Conservation (phyloP, 148 eudicot species). For the Selenicereus undatus region DNA sequence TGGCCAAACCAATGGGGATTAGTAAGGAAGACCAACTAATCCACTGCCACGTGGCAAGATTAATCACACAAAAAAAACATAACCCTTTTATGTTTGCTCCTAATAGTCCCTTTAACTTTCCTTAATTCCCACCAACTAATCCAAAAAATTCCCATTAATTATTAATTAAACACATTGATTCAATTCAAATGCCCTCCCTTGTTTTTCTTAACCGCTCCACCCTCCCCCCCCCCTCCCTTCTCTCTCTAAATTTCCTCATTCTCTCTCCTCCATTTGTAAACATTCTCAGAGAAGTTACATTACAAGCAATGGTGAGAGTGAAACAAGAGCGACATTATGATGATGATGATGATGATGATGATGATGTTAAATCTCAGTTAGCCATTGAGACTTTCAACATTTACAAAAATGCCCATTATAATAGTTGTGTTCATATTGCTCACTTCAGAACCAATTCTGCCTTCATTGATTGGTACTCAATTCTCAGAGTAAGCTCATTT, state of each 20-base stretch:
- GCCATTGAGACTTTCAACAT: slow-evolving; percentile 45
- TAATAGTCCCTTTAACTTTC: not conserved
- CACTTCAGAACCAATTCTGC: slow-evolving; percentile 21
- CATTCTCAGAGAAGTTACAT: not conserved
- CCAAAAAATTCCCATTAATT: slow-evolving; percentile 16
- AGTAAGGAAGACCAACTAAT: not conserved
- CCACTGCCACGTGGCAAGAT: slow-evolving; percentile 7
- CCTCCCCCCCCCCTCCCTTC: slow-evolving; percentile 4
- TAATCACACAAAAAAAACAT: not conserved
- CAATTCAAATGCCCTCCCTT: slow-evolving; percentile 27
- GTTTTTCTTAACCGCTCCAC: slow-evolving; percentile 64
- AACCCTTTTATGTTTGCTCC: not conserved
- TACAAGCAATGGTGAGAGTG: slow-evolving; percentile 31
- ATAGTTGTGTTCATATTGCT: slow-evolving; percentile 19
- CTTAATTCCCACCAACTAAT: slow-evolving; percentile 23
- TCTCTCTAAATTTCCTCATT: not conserved
- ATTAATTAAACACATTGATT: not conserved
- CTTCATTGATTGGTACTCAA: slow-evolving; percentile 64
- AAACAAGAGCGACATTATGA: slow-evolving; percentile 10
- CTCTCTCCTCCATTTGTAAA: slow-evolving; percentile 3
- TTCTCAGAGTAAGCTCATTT: slow-evolving; percentile 45
- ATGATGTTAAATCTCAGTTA: slow-evolving; percentile 45
- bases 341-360: slow-evolving; percentile 19
- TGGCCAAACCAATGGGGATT: slow-evolving; percentile 5
- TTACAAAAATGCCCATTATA: slow-evolving; percentile 17